Conservation (phyloP, 2,329 filamentous ascomycete genomes). For the Sporothrix luriei region DNA sequence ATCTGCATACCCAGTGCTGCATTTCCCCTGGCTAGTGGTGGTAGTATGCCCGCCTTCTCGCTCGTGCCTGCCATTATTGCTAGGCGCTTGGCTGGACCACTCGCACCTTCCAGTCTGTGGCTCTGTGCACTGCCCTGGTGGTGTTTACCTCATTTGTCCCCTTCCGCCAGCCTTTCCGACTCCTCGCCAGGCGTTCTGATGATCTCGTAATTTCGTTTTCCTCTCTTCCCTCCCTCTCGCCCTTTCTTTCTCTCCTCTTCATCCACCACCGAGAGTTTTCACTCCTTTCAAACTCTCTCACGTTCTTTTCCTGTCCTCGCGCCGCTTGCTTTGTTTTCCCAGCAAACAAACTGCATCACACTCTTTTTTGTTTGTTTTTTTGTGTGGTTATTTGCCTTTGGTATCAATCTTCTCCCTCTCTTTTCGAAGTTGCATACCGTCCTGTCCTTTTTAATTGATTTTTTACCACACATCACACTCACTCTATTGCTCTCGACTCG, state of each 20-base stretch:
- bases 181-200: slow-evolving; percentile 4
- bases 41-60: slow-evolving; percentile 11
- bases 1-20: slow-evolving; percentile 19
- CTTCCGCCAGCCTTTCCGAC: background rate
- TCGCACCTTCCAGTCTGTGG: slow-evolving; percentile 1
- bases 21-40: slow-evolving; percentile 26
- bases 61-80: slow-evolving; percentile 12
- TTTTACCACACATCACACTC: slow-evolving; percentile 25
- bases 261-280: slow-evolving; percentile 27
- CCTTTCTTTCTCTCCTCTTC: slow-evolving; percentile 15
- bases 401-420: slow-evolving; percentile 50
- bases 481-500: slow-evolving; percentile 10
- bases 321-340: slow-evolving; percentile 6
- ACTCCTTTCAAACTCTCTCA: slow-evolving; percentile 31
- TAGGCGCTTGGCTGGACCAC: slow-evolving; percentile 26
- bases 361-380: slow-evolving; percentile 35
- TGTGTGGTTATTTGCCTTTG: slow-evolving; percentile 38
- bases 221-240: slow-evolving; percentile 21
- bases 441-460: slow-evolving; percentile 47
- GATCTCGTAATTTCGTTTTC: slow-evolving; percentile 23
- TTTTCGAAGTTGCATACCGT: slow-evolving; percentile 48
- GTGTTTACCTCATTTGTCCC: slow-evolving; percentile 21
- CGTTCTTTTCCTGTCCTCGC: slow-evolving; percentile 19
- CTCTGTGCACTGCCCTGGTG: slow-evolving; percentile 19
- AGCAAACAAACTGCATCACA: slow-evolving; percentile 26